These are phyloP conservation scores for Micractinium sp. DNA, from an alignment of 139 green algal species.

Conservation along the genomic window DNA sequence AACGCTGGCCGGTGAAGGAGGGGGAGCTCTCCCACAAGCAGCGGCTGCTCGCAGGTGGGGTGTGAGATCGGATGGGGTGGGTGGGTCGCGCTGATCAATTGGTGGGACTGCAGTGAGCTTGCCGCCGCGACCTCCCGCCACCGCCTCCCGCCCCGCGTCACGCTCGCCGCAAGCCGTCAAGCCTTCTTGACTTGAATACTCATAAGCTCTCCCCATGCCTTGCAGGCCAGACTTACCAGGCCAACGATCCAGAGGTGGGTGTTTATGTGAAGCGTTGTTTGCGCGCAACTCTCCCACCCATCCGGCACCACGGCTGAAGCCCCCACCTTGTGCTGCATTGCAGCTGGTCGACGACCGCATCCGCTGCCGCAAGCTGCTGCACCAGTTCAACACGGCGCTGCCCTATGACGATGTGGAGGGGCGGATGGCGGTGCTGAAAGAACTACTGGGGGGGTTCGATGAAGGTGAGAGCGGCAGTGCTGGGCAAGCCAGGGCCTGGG, in stretches of 20 bases:
- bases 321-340: no score
- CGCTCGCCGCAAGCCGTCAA: no score
- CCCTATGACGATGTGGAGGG: constrained; percentile 21
- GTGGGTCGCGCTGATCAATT: neutral
- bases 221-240: constrained; percentile 45
- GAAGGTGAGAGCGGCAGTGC: neutral
- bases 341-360: constrained; percentile 47
- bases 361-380: constrained; percentile 16
- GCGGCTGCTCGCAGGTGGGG: constrained; percentile 39
- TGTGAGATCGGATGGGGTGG: neutral
- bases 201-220: neutral
- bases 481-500: neutral
- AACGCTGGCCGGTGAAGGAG: neutral
- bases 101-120: neutral
- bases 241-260: constrained; percentile 43
- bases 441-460: constrained; percentile 48
- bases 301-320: no score
- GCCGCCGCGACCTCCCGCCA: neutral
- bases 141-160: neutral
- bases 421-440: constrained; percentile 16
- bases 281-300: no score
- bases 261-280: no score
- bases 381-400: constrained; percentile 3
- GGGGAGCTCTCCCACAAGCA: constrained; percentile 34
- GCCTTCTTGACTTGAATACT: no score